phyloP scores from a whole-genome alignment of 2,329 filamentous ascomycete genomes.

The Trichocomaceae sp. region DNA sequence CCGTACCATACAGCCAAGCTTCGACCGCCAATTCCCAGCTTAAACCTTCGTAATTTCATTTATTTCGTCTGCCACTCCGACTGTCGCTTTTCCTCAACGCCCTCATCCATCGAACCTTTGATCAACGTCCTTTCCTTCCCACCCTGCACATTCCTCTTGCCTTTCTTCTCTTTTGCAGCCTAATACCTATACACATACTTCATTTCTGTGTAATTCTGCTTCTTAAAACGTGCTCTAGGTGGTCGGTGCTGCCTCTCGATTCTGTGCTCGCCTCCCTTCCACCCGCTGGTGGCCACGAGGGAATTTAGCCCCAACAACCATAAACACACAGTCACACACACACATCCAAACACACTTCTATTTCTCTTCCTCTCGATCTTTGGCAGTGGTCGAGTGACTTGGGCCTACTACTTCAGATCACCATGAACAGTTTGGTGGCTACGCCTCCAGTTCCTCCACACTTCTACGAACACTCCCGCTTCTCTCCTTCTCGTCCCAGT shows the following conservation, averaged over 20 bases:
- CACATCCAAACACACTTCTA: neutral
- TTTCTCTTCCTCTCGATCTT: constrained; percentile 1
- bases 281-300: neutral
- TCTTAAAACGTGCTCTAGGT: neutral
- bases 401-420: constrained; percentile 30
- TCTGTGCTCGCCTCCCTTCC: constrained; percentile 5
- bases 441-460: constrained; percentile 57
- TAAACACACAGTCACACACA: neutral
- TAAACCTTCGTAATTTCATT: neutral
- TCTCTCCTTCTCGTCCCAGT: constrained; percentile 56
- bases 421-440: constrained; percentile 57
- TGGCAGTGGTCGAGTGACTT: constrained; percentile 4
- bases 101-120: constrained; percentile 3
- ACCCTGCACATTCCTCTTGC: neutral
- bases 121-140: neutral
- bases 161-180: neutral
- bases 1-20: neutral
- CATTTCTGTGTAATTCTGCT: neutral
- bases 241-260: neutral
- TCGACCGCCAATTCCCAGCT: constrained; percentile 7
- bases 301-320: neutral
- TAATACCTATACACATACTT: neutral
- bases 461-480: constrained; percentile 54
- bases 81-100: constrained; percentile 5
- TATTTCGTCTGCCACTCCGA: constrained; percentile 4